Percentiles rank a stretch among this genome's conserved stretches.
phyloP scores from a whole-genome alignment of 495 filamentous ascomycete genomes.

The Penicillium lividum region DNA sequence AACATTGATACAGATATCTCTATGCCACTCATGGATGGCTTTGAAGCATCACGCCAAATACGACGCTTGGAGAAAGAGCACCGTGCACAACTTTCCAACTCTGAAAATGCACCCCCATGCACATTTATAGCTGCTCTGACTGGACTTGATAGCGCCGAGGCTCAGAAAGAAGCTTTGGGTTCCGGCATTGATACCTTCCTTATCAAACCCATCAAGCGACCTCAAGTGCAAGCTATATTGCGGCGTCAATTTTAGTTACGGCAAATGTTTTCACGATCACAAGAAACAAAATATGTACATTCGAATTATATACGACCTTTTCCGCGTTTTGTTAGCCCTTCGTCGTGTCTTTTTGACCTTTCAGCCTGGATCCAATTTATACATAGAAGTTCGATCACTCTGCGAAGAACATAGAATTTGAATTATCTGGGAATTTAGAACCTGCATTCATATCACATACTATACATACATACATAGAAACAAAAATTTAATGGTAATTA shows the following conservation, averaged over 20 bases:
- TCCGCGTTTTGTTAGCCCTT: not conserved
- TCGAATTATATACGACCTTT: not conserved
- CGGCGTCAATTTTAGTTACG: not conserved
- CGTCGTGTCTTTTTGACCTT: not conserved
- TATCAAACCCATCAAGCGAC: conserved; percentile 27
- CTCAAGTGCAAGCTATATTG: not conserved
- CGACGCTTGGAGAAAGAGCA: conserved; percentile 39
- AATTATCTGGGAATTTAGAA: too few relatives aligned
- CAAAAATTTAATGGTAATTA: not conserved
- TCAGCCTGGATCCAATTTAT: not conserved
- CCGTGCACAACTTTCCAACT: not conserved
- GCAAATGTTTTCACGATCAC: not conserved
- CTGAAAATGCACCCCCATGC: not conserved
- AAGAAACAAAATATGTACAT: not conserved
- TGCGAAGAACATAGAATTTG: too few relatives aligned
- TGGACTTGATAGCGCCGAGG: conserved; percentile 31
- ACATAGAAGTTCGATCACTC: not conserved
- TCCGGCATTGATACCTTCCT: conserved; percentile 41
- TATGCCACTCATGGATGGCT: conserved; percentile 62
- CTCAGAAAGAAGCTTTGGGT: conserved; percentile 29
- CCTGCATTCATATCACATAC: too few relatives aligned
- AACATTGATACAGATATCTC: conserved; percentile 40
- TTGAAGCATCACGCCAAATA: conserved; percentile 52
- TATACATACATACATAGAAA: too few relatives aligned
- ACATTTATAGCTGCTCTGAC: conserved; percentile 36